Evolutionary conservation across 306 rosid genomes (phyloP).

Genomic region (Abrus precatorius): DNA sequence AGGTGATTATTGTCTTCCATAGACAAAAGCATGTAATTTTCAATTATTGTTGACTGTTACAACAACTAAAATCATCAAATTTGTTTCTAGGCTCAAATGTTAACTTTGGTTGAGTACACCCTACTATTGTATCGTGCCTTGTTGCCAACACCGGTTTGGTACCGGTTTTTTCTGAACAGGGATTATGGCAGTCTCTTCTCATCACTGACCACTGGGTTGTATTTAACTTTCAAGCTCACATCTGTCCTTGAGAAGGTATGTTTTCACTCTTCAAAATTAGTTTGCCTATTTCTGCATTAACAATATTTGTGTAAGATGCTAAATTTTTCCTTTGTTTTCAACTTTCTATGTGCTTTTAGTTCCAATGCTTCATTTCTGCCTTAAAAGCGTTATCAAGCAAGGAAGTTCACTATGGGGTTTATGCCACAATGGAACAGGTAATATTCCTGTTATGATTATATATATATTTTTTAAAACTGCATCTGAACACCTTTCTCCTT

Average conservation of each 20-base stretch:
- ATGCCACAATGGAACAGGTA: slow-evolving; percentile 90
- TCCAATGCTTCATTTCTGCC: slow-evolving; percentile 76
- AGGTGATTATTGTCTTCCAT: slow-evolving; percentile 60
- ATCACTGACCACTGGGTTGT: slow-evolving; percentile 87
- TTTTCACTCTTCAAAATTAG: slow-evolving; percentile 11
- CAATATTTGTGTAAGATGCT: slow-evolving; percentile 23
- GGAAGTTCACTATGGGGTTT: slow-evolving; percentile 82
- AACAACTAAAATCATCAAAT: slow-evolving; percentile 46
- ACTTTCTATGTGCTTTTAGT: slow-evolving; percentile 52
- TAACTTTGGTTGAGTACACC: slow-evolving; percentile 79
- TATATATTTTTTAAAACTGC: neutral
- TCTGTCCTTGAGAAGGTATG: slow-evolving; percentile 87
- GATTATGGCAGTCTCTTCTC: slow-evolving; percentile 92
- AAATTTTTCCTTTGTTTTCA: slow-evolving; percentile 9
- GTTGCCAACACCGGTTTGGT: slow-evolving; percentile 92
- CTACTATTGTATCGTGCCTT: slow-evolving; percentile 86
- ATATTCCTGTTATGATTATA: slow-evolving; percentile 15
- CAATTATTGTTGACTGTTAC: slow-evolving; percentile 15
- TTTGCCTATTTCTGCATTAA: slow-evolving; percentile 23
- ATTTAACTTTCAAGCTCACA: slow-evolving; percentile 91
- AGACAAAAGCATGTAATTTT: slow-evolving; percentile 25
- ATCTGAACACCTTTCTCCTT: slow-evolving; percentile 17
- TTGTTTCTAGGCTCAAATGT: slow-evolving; percentile 77
- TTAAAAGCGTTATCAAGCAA: slow-evolving; percentile 78
- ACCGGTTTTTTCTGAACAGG: slow-evolving; percentile 85